Evolutionary conservation across 208 protist genomes (phyloP).

Genomic region (Crithidia bombi): DNA sequence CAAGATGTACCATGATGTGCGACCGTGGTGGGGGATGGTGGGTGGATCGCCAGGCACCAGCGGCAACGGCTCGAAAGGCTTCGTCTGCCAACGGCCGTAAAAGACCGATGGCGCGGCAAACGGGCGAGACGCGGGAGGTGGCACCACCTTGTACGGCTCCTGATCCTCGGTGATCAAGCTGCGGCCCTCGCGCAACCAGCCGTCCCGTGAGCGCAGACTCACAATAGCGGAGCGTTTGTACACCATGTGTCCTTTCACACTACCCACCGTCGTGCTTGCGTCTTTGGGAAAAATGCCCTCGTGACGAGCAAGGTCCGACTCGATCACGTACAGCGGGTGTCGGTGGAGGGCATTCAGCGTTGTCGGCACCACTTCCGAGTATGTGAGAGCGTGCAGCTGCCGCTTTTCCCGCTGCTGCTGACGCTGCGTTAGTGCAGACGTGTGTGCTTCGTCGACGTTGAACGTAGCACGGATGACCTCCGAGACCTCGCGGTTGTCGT

Average conservation of each 20-base stretch:
- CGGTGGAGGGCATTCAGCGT: conserved; percentile 71
- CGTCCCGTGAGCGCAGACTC: conserved; percentile 80
- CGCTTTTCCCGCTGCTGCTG: conserved; percentile 58
- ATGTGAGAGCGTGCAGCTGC: conserved; percentile 80
- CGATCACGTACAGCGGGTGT: conserved; percentile 90
- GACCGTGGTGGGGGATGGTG: conserved; percentile 73
- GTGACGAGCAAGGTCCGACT: conserved; percentile 70
- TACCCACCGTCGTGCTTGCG: conserved; percentile 72
- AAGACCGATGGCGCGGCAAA: conserved; percentile 74
- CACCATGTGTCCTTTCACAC: conserved; percentile 83
- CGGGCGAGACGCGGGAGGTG: conserved; percentile 82
- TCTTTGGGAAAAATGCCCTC: conserved; percentile 89
- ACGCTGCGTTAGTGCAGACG: conserved; percentile 25
- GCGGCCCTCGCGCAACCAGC: conserved; percentile 86
- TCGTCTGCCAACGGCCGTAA: conserved; percentile 88
- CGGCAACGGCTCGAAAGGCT: conserved; percentile 79
- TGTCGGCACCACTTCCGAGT: conserved; percentile 84
- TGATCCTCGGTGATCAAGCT: conserved; percentile 66
- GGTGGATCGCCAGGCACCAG: conserved; percentile 53
- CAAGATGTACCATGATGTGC: conserved; percentile 86
- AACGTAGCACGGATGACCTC: conserved; percentile 76
- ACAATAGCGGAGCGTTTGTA: conserved; percentile 90
- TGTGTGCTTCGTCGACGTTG: conserved; percentile 27
- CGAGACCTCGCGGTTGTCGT: conserved; percentile 78
- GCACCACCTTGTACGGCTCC: conserved; percentile 77